Conservation (phyloP, 169 alveolate genomes). For the Blepharisma undulans region DNA sequence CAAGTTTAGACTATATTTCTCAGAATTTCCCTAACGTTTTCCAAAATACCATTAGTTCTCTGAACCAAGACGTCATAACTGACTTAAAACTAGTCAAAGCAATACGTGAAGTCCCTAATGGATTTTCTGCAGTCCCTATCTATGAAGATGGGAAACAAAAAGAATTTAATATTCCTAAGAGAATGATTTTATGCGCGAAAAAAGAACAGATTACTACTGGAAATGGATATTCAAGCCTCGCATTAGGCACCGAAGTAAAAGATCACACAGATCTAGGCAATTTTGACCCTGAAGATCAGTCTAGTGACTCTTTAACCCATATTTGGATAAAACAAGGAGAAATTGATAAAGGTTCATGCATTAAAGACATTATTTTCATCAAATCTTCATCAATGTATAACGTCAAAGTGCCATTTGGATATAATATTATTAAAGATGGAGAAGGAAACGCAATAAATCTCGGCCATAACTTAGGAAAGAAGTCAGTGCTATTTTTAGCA, state of each 20-base stretch:
- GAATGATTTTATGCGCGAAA: conserved; percentile 19
- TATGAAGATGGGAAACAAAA: neutral
- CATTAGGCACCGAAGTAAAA: neutral
- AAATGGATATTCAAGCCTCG: neutral
- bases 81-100: neutral
- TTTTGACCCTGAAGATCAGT: neutral
- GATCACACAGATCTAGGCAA: neutral
- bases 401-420: too few species aligned
- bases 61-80: neutral
- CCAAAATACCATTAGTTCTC: neutral
- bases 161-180: neutral
- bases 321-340: neutral
- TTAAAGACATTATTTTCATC: neutral
- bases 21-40: neutral
- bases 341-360: neutral
- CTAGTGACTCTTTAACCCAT: neutral
- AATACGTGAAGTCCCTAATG: neutral
- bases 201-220: neutral
- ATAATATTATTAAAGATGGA: too few species aligned
- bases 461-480: too few species aligned
- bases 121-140: neutral
- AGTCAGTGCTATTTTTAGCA: too few species aligned
- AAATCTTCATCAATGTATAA: neutral
- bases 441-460: neutral
- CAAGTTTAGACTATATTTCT: neutral